Evolutionary conservation across 495 filamentous ascomycete species (phyloP).

Genomic region (Astrothelium macrocarpum): DNA sequence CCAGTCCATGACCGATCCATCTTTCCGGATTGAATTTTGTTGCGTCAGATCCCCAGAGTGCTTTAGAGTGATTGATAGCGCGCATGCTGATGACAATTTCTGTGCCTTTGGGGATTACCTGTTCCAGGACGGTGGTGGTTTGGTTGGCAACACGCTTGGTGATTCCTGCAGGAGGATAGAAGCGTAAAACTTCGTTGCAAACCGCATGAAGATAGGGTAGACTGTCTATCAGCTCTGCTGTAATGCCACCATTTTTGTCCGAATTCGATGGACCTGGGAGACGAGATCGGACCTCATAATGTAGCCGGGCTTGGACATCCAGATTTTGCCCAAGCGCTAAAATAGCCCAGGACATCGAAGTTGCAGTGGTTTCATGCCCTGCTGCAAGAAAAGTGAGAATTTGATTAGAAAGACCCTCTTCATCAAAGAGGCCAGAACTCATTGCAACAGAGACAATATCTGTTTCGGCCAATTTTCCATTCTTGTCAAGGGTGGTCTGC

Average conservation of each 20-base stretch:
- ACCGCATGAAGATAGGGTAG: constrained; percentile 11
- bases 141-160: constrained; percentile 4
- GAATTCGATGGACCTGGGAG: not conserved
- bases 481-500: not conserved
- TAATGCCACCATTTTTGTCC: not conserved
- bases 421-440: constrained; percentile 3
- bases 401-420: constrained; percentile 11
- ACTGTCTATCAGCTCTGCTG: constrained; percentile 8
- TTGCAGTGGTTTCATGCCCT: constrained; percentile 10
- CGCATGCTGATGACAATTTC: constrained; percentile 8
- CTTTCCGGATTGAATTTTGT: constrained; percentile 8
- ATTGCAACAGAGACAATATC: constrained; percentile 10
- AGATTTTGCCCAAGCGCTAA: constrained; percentile 7
- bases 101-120: constrained; percentile 7
- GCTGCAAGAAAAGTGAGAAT: constrained; percentile 10
- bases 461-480: not conserved
- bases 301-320: constrained; percentile 3
- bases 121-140: constrained; percentile 2
- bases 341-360: constrained; percentile 10
- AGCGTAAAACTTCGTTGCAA: constrained; percentile 10
- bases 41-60: constrained; percentile 11
- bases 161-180: constrained; percentile 6
- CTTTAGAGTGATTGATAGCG: constrained; percentile 9
- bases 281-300: constrained; percentile 2
- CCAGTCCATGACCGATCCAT: constrained; percentile 9